Evolutionary conservation across 1,284 basidiomycete species (phyloP), one percentile per base, ranked within the genome.

Genomic region (Austroboletus niveus): DNA sequence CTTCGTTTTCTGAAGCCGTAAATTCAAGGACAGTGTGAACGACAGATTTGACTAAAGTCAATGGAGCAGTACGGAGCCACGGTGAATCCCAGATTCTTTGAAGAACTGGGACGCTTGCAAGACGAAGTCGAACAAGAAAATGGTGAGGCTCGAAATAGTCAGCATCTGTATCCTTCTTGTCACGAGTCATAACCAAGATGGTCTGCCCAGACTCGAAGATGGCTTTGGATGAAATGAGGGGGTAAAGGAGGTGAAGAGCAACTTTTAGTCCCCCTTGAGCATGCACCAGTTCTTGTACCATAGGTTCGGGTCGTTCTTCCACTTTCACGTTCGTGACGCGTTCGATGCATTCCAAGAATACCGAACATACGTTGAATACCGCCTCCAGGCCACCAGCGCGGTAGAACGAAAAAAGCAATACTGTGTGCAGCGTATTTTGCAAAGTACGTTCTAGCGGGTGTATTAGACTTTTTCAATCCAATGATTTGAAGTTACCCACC

Each of bases 131-230:
- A 54, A 98, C 85, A 46, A 99, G 78, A 69, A 97, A 89, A 62
- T 89, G 87, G 65, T 88, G 84, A 0, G 92, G 82, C 61, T 94
- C 87, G 59, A 96, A 97, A 66, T 86, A 89, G 42, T 84, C 84
- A 5, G 75, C 69, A 56, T 92, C 87, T 0, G 81, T 84, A 31
- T 89, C 85, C 61, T 83, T 81, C 70, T 89, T 91, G 69, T 91
- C 89, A 9, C 83, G 80, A n/a, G 84, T 86, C 48, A 81, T 71
- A 20, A 92, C 78, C 20, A 89, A 72, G 3, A 78, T 68, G 0
- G 94, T 96, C 68, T 98, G 94, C 1, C 84, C 78, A 11, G 92
- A 91, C 54, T 98, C 94, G 51, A 94, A 79, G 24, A 97, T 75
- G 12, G 89, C 82, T 60, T 89, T 89, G 31, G 89, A 82, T 1